Evolutionary conservation across 331 rosid genomes (phyloP).

Genomic region (Quercus phellos): DNA sequence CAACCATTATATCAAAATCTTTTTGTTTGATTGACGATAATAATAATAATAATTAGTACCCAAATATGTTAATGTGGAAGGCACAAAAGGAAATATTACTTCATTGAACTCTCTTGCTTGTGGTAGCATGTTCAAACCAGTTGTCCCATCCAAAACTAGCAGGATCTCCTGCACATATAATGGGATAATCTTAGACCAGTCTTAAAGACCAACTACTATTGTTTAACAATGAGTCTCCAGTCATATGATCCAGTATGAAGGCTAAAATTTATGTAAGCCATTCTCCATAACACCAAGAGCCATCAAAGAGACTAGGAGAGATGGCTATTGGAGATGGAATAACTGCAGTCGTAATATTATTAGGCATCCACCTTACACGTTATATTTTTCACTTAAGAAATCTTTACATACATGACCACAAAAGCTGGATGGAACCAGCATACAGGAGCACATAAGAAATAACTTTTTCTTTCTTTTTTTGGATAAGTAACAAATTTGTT

Average conservation of each 20-base stretch:
- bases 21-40: not conserved
- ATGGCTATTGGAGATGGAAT: not conserved
- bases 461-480: not conserved
- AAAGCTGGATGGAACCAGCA: not conserved
- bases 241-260: not conserved
- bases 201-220: not conserved
- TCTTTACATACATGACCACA: not conserved
- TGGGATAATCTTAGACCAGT: constrained; percentile 2
- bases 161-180: constrained; percentile 72
- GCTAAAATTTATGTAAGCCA: not conserved
- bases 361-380: not conserved
- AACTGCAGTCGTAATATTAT: not conserved
- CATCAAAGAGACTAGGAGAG: not conserved
- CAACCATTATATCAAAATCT: not conserved
- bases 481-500: not conserved
- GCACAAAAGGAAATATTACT: constrained; percentile 31
- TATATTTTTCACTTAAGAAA: not conserved
- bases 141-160: constrained; percentile 91
- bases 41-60: not conserved
- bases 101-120: constrained; percentile 96
- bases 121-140: constrained; percentile 95
- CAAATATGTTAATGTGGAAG: not conserved
- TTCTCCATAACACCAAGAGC: not conserved
- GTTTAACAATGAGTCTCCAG: not conserved
- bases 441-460: not conserved